These are phyloP conservation scores for Extremus antarcticus DNA, from an alignment of 495 filamentous ascomycete genomes.

Conservation along the genomic window DNA sequence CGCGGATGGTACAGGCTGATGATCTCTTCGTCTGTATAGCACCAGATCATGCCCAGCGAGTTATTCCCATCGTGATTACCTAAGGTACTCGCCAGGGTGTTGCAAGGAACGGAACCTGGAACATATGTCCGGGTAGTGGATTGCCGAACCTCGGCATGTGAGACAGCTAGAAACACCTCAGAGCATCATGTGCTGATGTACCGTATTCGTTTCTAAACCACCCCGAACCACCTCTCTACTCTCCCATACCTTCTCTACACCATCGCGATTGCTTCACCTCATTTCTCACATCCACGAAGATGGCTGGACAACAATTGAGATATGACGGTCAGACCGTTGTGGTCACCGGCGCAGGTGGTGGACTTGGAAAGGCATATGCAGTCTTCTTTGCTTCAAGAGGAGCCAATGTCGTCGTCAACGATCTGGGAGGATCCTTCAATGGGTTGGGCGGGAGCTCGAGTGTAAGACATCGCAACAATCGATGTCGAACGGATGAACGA, in stretches of 20 bases:
- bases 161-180: too few relatives aligned
- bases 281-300: not conserved
- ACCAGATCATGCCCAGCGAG: not conserved
- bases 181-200: too few relatives aligned
- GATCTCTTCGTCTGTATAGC: too few relatives aligned
- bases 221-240: not conserved
- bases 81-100: too few relatives aligned
- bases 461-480: slow-evolving; percentile 48
- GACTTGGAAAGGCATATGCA: slow-evolving; percentile 85
- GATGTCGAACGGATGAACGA: too few relatives aligned
- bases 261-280: not conserved
- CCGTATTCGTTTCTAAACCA: too few relatives aligned
- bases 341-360: slow-evolving; percentile 92
- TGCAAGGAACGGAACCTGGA: too few relatives aligned
- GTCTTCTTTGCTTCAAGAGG: slow-evolving; percentile 84
- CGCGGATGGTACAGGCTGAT: too few relatives aligned
- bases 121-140: too few relatives aligned
- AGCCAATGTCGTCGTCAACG: slow-evolving; percentile 95
- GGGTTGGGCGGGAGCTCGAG: slow-evolving; percentile 84
- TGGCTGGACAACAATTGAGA: slow-evolving; percentile 47
- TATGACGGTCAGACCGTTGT: slow-evolving; percentile 96
- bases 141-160: too few relatives aligned
- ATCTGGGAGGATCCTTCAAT: slow-evolving; percentile 87
- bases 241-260: not conserved
- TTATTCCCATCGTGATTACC: too few relatives aligned